phyloP scores from a whole-genome alignment of 768 basidiomycete genomes.

The Cystofilobasidium macerans region DNA sequence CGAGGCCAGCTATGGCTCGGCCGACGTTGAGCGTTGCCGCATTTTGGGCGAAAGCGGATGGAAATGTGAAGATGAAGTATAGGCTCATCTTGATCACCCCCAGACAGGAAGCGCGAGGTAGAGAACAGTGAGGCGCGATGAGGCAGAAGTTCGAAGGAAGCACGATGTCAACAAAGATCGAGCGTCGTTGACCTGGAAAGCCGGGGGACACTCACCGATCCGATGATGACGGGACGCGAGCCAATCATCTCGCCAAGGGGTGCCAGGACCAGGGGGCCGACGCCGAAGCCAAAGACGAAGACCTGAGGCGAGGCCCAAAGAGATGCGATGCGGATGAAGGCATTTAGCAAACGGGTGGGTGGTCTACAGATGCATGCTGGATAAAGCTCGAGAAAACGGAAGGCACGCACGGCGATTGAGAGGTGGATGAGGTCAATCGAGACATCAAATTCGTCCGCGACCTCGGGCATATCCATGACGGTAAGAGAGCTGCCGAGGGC shows the following conservation, averaged over 20 bases:
- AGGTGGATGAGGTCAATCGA: conserved; percentile 10
- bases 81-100: conserved; percentile 30
- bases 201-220: too few relatives aligned
- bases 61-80: conserved; percentile 38
- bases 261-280: conserved; percentile 38
- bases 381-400: background rate
- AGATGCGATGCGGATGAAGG: background rate
- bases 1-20: conserved; percentile 35
- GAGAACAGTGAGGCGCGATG: too few relatives aligned
- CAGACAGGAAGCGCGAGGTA: too few relatives aligned
- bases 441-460: conserved; percentile 29
- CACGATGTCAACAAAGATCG: too few relatives aligned
- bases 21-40: conserved; percentile 33
- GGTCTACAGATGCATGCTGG: too few relatives aligned
- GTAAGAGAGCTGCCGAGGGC: conserved; percentile 30
- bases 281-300: conserved; percentile 29
- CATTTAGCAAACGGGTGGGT: too few relatives aligned
- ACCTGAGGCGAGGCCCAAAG: background rate
- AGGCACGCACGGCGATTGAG: conserved; percentile 1
- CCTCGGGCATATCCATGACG: conserved; percentile 23
- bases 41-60: conserved; percentile 34
- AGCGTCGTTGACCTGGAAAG: too few relatives aligned
- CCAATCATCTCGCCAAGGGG: conserved; percentile 35
- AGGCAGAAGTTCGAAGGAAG: too few relatives aligned
- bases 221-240: conserved; percentile 32